Conservation (phyloP, 2,329 filamentous ascomycete species). For the Alternaria sp. region DNA sequence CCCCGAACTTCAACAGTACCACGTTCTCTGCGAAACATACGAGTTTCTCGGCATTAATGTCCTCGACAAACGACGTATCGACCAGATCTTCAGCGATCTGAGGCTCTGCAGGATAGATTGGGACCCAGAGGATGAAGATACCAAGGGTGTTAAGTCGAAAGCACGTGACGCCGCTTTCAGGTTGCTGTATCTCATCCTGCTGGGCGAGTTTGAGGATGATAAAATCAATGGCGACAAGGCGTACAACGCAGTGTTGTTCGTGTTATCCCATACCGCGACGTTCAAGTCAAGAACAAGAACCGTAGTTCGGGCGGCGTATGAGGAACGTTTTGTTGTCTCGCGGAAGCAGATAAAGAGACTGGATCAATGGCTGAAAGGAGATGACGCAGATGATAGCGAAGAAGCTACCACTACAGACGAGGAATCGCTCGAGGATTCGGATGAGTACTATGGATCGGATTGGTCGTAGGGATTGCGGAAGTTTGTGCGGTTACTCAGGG, state of each 20-base stretch:
- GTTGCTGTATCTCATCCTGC: conserved; percentile 29
- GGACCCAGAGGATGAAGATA: conserved; percentile 20
- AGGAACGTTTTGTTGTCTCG: conserved; percentile 29
- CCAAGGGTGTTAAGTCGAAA: conserved; percentile 11
- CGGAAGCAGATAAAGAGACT: conserved; percentile 30
- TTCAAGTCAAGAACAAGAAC: conserved; percentile 31
- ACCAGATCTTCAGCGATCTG: conserved; percentile 20
- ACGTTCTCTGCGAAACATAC: conserved; percentile 31
- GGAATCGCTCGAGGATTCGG: not conserved
- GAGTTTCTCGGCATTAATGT: conserved; percentile 31
- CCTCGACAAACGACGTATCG: conserved; percentile 18
- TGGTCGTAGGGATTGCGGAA: not conserved
- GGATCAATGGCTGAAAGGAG: conserved; percentile 20
- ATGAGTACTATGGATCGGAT: not conserved
- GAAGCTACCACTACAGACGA: not conserved
- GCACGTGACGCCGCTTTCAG: conserved; percentile 34
- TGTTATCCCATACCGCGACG: conserved; percentile 32
- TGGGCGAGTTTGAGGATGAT: conserved; percentile 13
- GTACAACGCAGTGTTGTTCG: conserved; percentile 30
- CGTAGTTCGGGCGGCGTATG: conserved; percentile 27
- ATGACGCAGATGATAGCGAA: not conserved
- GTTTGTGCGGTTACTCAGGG: not conserved
- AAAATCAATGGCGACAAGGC: conserved; percentile 26
- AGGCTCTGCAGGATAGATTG: conserved; percentile 16
- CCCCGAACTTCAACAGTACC: conserved; percentile 27